A percentile compares a stretch with the other conserved stretches of the same genome.
phyloP scores from a whole-genome alignment of 2,329 filamentous ascomycete species.

The Beauveria sp. region DNA sequence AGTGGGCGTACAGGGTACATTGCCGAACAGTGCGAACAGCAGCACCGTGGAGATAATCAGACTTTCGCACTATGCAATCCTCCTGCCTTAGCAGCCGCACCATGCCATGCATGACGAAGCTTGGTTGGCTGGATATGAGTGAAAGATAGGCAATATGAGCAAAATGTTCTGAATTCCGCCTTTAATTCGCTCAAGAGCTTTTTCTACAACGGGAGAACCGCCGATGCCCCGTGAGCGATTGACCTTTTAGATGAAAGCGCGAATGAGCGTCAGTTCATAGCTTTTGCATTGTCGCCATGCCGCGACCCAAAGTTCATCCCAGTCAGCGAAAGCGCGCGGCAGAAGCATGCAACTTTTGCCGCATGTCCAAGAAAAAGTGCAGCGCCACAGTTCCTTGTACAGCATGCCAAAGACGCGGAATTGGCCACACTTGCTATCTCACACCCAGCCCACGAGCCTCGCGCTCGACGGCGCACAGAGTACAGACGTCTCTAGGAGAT shows the following conservation, averaged over 20 bases:
- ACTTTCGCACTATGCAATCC: constrained; percentile 3
- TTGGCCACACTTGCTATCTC: constrained; percentile 16
- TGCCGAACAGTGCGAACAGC: constrained; percentile 9
- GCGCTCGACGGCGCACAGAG: not conserved
- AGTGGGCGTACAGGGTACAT: constrained; percentile 3
- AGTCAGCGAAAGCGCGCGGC: constrained; percentile 40
- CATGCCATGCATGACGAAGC: not conserved
- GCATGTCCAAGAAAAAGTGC: constrained; percentile 43
- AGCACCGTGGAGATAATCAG: not conserved
- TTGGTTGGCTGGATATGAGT: not conserved
- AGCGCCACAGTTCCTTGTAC: constrained; percentile 40
- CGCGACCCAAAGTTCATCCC: constrained; percentile 42
- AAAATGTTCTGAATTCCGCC: too few relatives aligned
- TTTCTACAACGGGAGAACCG: not conserved
- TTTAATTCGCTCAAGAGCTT: not conserved
- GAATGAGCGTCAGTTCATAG: not conserved
- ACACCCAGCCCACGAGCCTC: constrained; percentile 2
- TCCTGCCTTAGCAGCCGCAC: not conserved
- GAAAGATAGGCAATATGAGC: too few relatives aligned
- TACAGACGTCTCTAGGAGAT: not conserved
- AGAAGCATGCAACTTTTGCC: constrained; percentile 41
- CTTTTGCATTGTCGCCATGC: constrained; percentile 29
- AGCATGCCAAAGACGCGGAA: constrained; percentile 37
- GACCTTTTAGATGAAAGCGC: not conserved
- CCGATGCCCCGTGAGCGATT: not conserved